These are phyloP conservation scores for Davidsoniella eucalypti DNA, from an alignment of 2,329 filamentous ascomycete genomes.

Conservation along the genomic window DNA sequence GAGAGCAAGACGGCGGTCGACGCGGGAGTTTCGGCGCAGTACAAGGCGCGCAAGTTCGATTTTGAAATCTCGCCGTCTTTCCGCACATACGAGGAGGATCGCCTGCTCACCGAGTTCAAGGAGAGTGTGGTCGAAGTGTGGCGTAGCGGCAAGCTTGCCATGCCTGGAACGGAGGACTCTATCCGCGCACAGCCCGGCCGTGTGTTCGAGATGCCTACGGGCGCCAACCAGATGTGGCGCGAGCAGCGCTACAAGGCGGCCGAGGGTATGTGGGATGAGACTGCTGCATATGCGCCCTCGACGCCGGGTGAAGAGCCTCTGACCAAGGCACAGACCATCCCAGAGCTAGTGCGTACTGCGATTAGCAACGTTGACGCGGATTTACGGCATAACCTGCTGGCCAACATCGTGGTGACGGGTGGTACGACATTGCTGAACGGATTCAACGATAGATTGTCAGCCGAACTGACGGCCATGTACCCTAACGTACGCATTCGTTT, in stretches of 20 bases:
- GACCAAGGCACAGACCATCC: constrained; percentile 63
- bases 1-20: constrained; percentile 80
- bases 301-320: constrained; percentile 24
- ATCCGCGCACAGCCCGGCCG: constrained; percentile 58
- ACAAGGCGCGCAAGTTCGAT: constrained; percentile 53
- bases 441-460: constrained; percentile 78
- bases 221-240: constrained; percentile 89
- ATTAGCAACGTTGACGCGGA: constrained; percentile 77
- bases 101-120: constrained; percentile 89
- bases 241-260: constrained; percentile 71
- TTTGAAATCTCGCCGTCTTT: constrained; percentile 51
- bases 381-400: constrained; percentile 63
- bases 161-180: constrained; percentile 58
- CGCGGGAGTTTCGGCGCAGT: constrained; percentile 63
- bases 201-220: constrained; percentile 93
- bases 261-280: constrained; percentile 83
- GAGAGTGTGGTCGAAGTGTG: constrained; percentile 93
- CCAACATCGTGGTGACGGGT: constrained; percentile 85
- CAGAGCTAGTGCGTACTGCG: constrained; percentile 62
- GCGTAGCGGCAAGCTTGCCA: constrained; percentile 48
- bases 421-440: constrained; percentile 76
- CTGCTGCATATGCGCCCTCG: constrained; percentile 44
- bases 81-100: constrained; percentile 74
- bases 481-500: constrained; percentile 78
- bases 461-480: constrained; percentile 65